Evolutionary conservation across 345 rosid genomes (phyloP).

Genomic region (Murraya paniculata): DNA sequence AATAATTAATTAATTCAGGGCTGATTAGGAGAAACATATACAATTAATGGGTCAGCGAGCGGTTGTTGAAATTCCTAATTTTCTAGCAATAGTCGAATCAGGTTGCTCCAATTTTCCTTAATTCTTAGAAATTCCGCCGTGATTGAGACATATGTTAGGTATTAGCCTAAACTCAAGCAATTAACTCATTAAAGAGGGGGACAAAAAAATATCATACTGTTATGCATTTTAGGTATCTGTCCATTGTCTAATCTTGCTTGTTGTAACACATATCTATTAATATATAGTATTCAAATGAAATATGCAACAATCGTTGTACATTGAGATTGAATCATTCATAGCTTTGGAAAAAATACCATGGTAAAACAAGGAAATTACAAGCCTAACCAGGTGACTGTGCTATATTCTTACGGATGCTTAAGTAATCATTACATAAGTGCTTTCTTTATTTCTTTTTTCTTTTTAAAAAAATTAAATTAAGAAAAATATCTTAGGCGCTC

Average conservation of each 20-base stretch:
- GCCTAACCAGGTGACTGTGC: too few relatives aligned
- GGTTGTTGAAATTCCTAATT: slow-evolving; percentile 18
- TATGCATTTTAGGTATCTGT: slow-evolving; percentile 9
- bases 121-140: slow-evolving; percentile 1
- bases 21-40: neutral
- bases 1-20: neutral
- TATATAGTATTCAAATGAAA: too few relatives aligned
- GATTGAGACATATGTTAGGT: slow-evolving; percentile 20
- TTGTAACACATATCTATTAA: neutral
- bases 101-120: neutral
- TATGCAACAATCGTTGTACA: neutral
- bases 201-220: neutral
- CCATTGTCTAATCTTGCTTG: neutral
- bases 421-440: too few relatives aligned
- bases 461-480: too few relatives aligned
- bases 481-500: too few relatives aligned
- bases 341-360: neutral
- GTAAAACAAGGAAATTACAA: neutral
- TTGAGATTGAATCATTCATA: neutral
- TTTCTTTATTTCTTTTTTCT: too few relatives aligned
- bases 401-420: neutral
- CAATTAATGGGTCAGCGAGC: slow-evolving; percentile 4
- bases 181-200: neutral
- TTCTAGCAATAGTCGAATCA: neutral
- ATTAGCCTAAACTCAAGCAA: slow-evolving; percentile 17